These are phyloP conservation scores for Phytopythium helicoides DNA, from an alignment of 352 stramenopile genomes.

Conservation along the genomic window DNA sequence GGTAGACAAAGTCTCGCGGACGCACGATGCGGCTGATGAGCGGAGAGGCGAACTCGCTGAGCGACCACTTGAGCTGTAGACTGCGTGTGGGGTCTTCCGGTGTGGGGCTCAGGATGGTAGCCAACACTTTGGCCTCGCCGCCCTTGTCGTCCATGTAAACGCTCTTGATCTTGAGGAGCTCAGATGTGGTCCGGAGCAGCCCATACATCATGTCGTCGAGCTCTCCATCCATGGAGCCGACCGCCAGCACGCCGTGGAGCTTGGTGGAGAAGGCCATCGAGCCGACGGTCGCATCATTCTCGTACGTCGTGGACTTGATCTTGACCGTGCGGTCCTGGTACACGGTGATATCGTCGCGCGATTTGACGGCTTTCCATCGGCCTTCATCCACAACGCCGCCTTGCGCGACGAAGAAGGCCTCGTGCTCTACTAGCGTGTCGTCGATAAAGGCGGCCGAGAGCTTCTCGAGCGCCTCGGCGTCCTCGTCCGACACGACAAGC, in stretches of 20 bases:
- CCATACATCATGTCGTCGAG: slow-evolving; percentile 44
- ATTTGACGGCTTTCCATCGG: slow-evolving; percentile 42
- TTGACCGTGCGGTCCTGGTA: slow-evolving; percentile 24
- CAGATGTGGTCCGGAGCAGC: slow-evolving; percentile 18
- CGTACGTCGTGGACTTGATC: slow-evolving; percentile 13
- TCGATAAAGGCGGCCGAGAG: slow-evolving; percentile 26
- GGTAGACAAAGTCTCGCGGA: slow-evolving; percentile 23
- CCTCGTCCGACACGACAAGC: slow-evolving; percentile 27
- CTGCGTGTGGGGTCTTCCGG: slow-evolving; percentile 34
- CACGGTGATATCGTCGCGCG: slow-evolving; percentile 18
- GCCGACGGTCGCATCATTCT: slow-evolving; percentile 17
- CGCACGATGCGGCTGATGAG: slow-evolving; percentile 13
- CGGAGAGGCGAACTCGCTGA: slow-evolving; percentile 21
- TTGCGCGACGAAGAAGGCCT: slow-evolving; percentile 25
- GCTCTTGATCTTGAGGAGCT: slow-evolving; percentile 32
- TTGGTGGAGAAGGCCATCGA: slow-evolving; percentile 23
- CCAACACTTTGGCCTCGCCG: slow-evolving; percentile 41
- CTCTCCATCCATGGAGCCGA: slow-evolving; percentile 24
- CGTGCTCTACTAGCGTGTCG: slow-evolving; percentile 37
- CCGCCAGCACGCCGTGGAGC: slow-evolving; percentile 17
- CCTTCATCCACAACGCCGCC: slow-evolving; percentile 22
- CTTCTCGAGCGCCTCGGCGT: slow-evolving; percentile 21
- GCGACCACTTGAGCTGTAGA: slow-evolving; percentile 20
- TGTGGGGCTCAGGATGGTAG: slow-evolving; percentile 30
- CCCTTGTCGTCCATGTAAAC: slow-evolving; percentile 53